phyloP scores from a whole-genome alignment of 805 yeast species.

The Candida quercuum region DNA sequence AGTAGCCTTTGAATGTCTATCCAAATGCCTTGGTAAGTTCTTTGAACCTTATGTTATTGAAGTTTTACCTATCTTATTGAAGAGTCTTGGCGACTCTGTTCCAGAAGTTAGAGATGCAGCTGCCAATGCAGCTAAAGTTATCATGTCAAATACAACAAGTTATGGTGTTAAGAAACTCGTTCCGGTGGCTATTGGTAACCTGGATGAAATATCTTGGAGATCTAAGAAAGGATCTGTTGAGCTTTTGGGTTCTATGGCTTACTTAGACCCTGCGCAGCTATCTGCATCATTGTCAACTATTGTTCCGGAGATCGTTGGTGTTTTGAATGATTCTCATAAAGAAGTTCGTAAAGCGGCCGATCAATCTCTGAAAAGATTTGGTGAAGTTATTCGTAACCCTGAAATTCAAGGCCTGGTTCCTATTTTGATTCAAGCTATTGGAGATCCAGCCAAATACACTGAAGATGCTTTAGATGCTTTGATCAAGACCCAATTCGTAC shows the following conservation, averaged over 20 bases:
- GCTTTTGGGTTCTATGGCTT: constrained; percentile 95
- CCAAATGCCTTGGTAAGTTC: constrained; percentile 64
- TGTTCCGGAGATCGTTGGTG: constrained; percentile 95
- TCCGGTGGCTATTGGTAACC: constrained; percentile 81
- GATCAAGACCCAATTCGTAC: constrained; percentile 89
- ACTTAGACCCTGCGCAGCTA: constrained; percentile 88
- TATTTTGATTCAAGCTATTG: constrained; percentile 80
- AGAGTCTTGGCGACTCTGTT: constrained; percentile 77
- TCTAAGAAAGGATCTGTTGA: constrained; percentile 96
- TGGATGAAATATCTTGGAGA: constrained; percentile 93
- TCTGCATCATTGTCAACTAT: constrained; percentile 84
- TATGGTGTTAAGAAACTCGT: constrained; percentile 88
- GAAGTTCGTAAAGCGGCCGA: constrained; percentile 97
- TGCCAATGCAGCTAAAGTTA: constrained; percentile 74
- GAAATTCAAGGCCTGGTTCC: constrained; percentile 94
- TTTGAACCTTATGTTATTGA: constrained; percentile 96
- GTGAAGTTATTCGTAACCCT: constrained; percentile 95
- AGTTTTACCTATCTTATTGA: constrained; percentile 73
- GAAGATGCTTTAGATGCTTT: constrained; percentile 83
- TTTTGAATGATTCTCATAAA: constrained; percentile 89
- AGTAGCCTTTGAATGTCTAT: constrained; percentile 77
- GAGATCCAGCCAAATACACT: constrained; percentile 90
- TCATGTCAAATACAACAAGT: constrained; percentile 88
- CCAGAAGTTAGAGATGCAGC: constrained; percentile 89
- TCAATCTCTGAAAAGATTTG: constrained; percentile 80